Evolutionary conservation across 306 rosid genomes (phyloP), one percentile per base, ranked within the genome.

Genomic region (Pyrus communis): DNA sequence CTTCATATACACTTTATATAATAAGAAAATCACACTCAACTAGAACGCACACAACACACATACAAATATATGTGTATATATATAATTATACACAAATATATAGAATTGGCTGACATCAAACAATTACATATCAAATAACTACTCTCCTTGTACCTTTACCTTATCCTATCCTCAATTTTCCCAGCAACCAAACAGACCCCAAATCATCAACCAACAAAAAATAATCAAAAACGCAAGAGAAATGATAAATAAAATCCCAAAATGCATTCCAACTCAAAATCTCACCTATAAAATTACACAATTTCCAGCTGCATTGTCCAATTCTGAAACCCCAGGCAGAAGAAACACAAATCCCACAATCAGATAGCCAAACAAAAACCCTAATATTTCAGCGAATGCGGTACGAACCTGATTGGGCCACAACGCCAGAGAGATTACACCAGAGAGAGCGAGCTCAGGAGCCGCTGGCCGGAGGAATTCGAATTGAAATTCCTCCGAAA

Each of bases 271-370:
- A 51, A 40, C 71, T 35, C 66, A 55, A 77, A 49, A 72, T 28
- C 46, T 4, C 25, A 67, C 4, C 43, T 43, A 54, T 54, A 70
- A 67, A 27, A 66, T 23, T 33, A 71, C 70, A 69, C 68, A 70
- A 80, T 75, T 69, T 23, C 52, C 67, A 84, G 84, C 85, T 68
- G 55, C 85, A 84, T 85, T 82, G 59, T 76, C 28, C 28, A 79
- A 75, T 74, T 80, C 67, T 57, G 28, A 57, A 57, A 9, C 21
- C n/a, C 43, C 31, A 21, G 65, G 35, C 49, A 71, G 43, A 63
- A n/a, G 62, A 57, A 57, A 9, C 63, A 49, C 33, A 64, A 49
- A 15, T 17, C 6, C 57, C n/a, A 28, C 33, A 45, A 11, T 55
- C 81, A 77, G 85, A 82, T 82, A 82, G 70, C 61, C 63, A 12